Percentiles rank a stretch among this genome's conserved stretches.
Conservation (phyloP, 148 eudicot genomes). For the Cornus suecica region DNA sequence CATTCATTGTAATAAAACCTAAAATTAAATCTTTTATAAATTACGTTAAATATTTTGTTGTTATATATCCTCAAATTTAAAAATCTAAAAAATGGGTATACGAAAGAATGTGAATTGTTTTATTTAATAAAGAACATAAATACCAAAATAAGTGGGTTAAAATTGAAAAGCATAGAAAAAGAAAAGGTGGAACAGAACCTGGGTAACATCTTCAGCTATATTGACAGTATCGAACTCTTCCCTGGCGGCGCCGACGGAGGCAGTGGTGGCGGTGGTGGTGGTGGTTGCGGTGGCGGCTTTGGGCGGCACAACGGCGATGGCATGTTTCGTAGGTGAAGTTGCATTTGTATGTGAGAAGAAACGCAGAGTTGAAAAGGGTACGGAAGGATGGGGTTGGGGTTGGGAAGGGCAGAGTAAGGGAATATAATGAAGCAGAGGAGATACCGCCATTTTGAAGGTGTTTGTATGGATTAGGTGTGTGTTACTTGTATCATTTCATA, state of each 20-base stretch:
- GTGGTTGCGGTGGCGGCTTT: neutral
- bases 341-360: neutral
- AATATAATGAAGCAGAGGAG: neutral
- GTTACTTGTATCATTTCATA: too few species aligned
- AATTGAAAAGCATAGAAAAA: neutral
- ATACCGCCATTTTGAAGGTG: conserved; percentile 1
- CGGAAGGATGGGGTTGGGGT: neutral
- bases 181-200: conserved; percentile 24
- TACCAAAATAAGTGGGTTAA: neutral
- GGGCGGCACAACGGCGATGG: neutral
- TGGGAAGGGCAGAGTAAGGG: neutral
- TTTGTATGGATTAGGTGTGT: neutral
- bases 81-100: too few species aligned
- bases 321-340: neutral
- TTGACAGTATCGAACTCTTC: conserved; percentile 42
- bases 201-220: conserved; percentile 68
- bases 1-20: too few species aligned
- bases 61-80: too few species aligned
- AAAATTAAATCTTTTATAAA: too few species aligned
- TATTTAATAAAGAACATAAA: neutral
- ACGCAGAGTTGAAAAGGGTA: neutral
- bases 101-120: too few species aligned
- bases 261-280: neutral
- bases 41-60: too few species aligned
- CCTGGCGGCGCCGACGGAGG: neutral